Evolutionary conservation across 2,329 filamentous ascomycete genomes (phyloP).

Genomic region (Paracoccidioides brasiliensis): DNA sequence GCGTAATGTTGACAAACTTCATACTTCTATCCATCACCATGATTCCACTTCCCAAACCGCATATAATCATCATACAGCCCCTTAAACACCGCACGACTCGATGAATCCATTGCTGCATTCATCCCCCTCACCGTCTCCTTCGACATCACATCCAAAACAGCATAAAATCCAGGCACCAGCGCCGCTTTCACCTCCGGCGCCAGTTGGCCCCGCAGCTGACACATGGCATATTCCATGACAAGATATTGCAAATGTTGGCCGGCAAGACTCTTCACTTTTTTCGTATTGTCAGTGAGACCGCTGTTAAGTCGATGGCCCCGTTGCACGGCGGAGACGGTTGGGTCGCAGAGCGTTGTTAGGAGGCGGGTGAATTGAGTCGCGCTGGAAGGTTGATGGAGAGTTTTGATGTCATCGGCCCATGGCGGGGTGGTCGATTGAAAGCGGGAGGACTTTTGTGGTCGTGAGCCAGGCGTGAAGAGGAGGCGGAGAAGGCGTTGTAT

Average conservation of each 20-base stretch:
- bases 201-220: conserved; percentile 39
- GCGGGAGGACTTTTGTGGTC: conserved; percentile 10
- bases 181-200: conserved; percentile 40
- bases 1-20: too few species aligned
- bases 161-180: conserved; percentile 40
- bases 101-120: conserved; percentile 40
- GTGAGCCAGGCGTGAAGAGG: conserved; percentile 39
- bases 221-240: conserved; percentile 43
- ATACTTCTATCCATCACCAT: conserved; percentile 18
- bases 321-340: conserved; percentile 44
- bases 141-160: conserved; percentile 41
- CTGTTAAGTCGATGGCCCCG: conserved; percentile 22
- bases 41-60: conserved; percentile 36
- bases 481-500: conserved; percentile 43
- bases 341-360: conserved; percentile 48
- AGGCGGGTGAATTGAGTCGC: conserved; percentile 41
- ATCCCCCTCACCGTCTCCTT: conserved; percentile 37
- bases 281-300: conserved; percentile 45
- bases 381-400: conserved; percentile 28
- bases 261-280: conserved; percentile 44
- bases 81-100: conserved; percentile 40
- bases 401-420: conserved; percentile 10
- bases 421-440: conserved; percentile 11
- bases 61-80: conserved; percentile 41
- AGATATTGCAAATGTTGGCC: conserved; percentile 46